These are phyloP conservation scores for Gastrodia elata DNA, from an alignment of 106 monocot genomes.

Conservation along the genomic window DNA sequence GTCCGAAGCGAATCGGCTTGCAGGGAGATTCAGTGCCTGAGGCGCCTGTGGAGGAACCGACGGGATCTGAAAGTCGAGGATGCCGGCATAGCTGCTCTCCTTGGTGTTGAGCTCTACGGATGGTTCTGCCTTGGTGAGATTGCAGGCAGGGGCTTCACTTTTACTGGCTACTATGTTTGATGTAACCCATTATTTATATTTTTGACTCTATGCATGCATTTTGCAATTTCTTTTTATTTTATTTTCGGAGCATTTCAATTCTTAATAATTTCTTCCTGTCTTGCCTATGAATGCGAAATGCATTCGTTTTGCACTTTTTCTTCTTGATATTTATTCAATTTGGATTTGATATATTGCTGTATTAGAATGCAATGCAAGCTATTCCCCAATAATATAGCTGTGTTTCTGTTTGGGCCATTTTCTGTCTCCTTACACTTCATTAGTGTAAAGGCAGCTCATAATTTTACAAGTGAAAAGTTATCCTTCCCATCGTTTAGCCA, in stretches of 20 bases:
- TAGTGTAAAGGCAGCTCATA: no score
- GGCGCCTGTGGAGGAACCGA: conserved; percentile 23
- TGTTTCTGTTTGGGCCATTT: no score
- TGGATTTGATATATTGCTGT: no score
- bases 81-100: conserved; percentile 17
- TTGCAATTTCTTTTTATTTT: no score
- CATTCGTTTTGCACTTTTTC: no score
- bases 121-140: conserved; percentile 28
- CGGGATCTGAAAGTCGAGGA: conserved; percentile 22
- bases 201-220: background rate
- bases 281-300: background rate
- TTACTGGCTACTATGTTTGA: conserved; percentile 26
- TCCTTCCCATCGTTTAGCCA: no score
- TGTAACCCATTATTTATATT: background rate
- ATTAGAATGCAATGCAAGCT: no score
- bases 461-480: no score
- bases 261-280: background rate
- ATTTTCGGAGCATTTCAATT: background rate
- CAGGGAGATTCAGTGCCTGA: conserved; percentile 18
- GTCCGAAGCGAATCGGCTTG: conserved; percentile 18
- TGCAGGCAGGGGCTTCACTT: conserved; percentile 18
- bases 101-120: conserved; percentile 19
- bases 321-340: no score
- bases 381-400: no score
- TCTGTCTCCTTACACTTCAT: no score